A percentile compares a stretch with the other conserved stretches of the same genome.
Evolutionary conservation across 1,139 yeast species (phyloP).

Genomic region (Taphrina betulina): DNA sequence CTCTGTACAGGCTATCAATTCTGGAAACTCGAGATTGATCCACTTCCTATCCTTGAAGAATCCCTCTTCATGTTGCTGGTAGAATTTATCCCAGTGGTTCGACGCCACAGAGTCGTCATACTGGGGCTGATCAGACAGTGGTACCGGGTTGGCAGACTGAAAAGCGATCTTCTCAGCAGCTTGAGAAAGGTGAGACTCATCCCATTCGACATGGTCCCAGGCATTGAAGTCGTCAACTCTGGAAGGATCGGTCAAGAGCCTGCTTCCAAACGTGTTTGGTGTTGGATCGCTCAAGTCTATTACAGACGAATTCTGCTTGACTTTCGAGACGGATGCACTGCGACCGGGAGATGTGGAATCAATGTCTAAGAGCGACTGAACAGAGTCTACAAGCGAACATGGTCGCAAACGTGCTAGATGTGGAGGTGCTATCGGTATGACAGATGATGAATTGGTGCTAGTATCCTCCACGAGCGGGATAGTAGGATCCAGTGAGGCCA

Average conservation of each 20-base stretch:
- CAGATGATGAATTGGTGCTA: too few species aligned
- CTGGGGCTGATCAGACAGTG: conserved; percentile 42
- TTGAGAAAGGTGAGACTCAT: conserved; percentile 74
- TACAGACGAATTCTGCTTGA: conserved; percentile 1
- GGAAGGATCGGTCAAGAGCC: conserved; percentile 68
- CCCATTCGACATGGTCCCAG: conserved; percentile 99
- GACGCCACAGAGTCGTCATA: conserved; percentile 82
- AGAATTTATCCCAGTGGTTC: conserved; percentile 89
- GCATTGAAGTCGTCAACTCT: conserved; percentile 89
- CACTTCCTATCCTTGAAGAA: conserved; percentile 96
- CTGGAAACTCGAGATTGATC: conserved; percentile 92
- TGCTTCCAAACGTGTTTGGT: conserved; percentile 65
- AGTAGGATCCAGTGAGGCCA: too few species aligned
- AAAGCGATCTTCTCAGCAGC: conserved; percentile 72
- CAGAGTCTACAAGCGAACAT: neutral
- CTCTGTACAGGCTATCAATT: conserved; percentile 63
- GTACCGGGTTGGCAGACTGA: conserved; percentile 80
- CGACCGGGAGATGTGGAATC: neutral
- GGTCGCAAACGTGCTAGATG: neutral
- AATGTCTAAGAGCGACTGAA: neutral
- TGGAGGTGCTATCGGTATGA: neutral
- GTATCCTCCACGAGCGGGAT: too few species aligned
- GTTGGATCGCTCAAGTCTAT: neutral
- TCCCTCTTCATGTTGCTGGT: conserved; percentile 83
- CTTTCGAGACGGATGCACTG: neutral